Evolutionary conservation across 2,329 filamentous ascomycete genomes (phyloP).

Genomic region (Diaporthe nobilis): DNA sequence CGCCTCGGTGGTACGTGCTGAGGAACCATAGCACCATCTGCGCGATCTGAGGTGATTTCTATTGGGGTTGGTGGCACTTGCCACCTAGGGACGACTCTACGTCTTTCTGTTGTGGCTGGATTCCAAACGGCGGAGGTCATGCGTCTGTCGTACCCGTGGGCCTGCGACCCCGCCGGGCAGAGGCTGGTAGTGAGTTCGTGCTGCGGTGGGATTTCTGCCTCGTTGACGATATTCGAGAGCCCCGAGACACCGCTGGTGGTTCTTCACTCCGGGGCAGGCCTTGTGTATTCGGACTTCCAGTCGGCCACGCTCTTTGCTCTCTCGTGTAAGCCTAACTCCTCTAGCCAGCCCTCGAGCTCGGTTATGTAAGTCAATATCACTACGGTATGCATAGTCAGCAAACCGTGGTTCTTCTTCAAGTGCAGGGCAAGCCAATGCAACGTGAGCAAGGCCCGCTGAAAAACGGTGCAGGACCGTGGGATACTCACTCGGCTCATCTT

Average conservation of each 20-base stretch:
- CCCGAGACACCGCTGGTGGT: no score
- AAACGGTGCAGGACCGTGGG: not conserved
- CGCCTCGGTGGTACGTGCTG: not conserved
- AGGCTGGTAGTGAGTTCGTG: not conserved
- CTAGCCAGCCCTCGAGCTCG: conserved; percentile 27
- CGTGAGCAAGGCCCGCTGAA: not conserved
- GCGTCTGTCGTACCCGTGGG: not conserved
- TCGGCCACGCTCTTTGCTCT: conserved; percentile 10
- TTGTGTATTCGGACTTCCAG: conserved; percentile 7
- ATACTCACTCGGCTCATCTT: conserved; percentile 32
- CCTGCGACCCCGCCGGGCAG: not conserved
- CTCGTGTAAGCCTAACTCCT: conserved; percentile 5
- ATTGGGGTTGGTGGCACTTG: not conserved
- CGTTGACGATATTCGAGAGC: not conserved
- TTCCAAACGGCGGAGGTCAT: not conserved
- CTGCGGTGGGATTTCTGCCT: not conserved
- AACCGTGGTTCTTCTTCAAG: not conserved
- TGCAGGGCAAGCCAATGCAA: not conserved
- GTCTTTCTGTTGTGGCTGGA: not conserved
- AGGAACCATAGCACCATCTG: no score
- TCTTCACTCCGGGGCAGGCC: not conserved
- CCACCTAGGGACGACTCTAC: not conserved
- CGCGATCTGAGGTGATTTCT: no score
- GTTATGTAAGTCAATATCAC: conserved; percentile 20
- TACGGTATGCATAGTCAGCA: not conserved